Base-by-base conservation (phyloP, 2,329 filamentous ascomycete species). In the Dothistroma pini region DNA sequence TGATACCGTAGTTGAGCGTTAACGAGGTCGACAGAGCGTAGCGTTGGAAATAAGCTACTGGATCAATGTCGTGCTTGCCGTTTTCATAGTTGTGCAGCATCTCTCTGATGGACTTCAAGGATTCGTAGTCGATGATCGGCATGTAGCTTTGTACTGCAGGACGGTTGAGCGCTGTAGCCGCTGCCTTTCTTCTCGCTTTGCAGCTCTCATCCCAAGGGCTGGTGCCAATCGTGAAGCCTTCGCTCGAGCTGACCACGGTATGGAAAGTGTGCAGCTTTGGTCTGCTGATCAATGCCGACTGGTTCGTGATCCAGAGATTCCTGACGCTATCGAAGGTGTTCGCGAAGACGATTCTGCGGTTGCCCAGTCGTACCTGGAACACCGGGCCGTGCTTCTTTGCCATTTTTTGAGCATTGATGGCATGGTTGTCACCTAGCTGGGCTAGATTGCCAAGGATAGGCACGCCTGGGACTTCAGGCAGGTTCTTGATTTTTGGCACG, bases 171-270 rank as follows among this genome's bases (percentile, higher is more conserved):
- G 90, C 89, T 0, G 89, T 91, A 4, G 88, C 89, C 1, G 89
- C 90, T 0, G 89, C 89, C 77, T 91, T 93, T 64, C 90, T 84
- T 10, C 89, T 83, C 25, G 82, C 80, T 74, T 93, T 93, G 76
- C 89, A 91, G 1, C 86, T 90, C 55, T 91, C 89, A 63, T 93
- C 89, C 88, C 90, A 95, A 0, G 90, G 90, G 0, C 89, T 92
- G 0, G 90, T 91, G 1, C 90, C 90, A 63, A 95, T 91, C 0
- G 90, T 93, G 75, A 91, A 89, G 6, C 89, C 89, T 67, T 91
- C 88, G 0, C 88, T 90, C 35, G 82, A 85, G 1, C 89, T 91
- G 2, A 92, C 87, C 4, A 93, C 87, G 5, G 83, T 89, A 75
- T 93, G 90, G 74, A 93, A 93, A 0, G 90, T 93, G 74, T 93